Evolutionary conservation across 306 rosid species (phyloP).

Genomic region (Corylus americana): DNA sequence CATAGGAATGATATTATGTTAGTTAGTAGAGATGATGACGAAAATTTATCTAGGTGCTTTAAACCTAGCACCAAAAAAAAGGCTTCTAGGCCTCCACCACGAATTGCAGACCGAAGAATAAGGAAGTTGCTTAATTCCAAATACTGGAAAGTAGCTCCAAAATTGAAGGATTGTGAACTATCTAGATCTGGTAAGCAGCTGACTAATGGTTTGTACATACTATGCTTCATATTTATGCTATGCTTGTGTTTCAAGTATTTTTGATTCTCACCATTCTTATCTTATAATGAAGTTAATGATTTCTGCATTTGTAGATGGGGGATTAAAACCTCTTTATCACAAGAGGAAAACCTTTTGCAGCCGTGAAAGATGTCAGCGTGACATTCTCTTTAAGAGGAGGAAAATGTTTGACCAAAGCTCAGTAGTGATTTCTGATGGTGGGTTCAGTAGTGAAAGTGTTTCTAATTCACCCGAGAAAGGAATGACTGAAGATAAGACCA

Average conservation of each 20-base stretch:
- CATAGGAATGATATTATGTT: slow-evolving; percentile 61
- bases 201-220: slow-evolving; percentile 13
- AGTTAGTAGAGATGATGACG: slow-evolving; percentile 89
- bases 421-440: slow-evolving; percentile 61
- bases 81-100: slow-evolving; percentile 55
- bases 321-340: slow-evolving; percentile 37
- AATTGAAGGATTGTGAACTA: slow-evolving; percentile 69
- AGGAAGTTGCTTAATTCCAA: slow-evolving; percentile 70
- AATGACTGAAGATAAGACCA: slow-evolving; percentile 34
- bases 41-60: slow-evolving; percentile 57
- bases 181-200: slow-evolving; percentile 62
- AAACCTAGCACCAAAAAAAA: slow-evolving; percentile 60
- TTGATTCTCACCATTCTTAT: not conserved
- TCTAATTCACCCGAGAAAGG: slow-evolving; percentile 64
- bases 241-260: slow-evolving; percentile 8
- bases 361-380: slow-evolving; percentile 51
- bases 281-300: slow-evolving; percentile 12
- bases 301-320: slow-evolving; percentile 46
- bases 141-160: slow-evolving; percentile 83
- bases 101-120: slow-evolving; percentile 57
- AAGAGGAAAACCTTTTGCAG: slow-evolving; percentile 65
- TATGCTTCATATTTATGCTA: not conserved
- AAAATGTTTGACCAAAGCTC: slow-evolving; percentile 54
- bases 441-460: slow-evolving; percentile 81
- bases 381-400: slow-evolving; percentile 60